Percentiles rank a stretch among this genome's conserved stretches.
phyloP scores from a whole-genome alignment of 805 yeast genomes.

The Dipodascus geniculatus region DNA sequence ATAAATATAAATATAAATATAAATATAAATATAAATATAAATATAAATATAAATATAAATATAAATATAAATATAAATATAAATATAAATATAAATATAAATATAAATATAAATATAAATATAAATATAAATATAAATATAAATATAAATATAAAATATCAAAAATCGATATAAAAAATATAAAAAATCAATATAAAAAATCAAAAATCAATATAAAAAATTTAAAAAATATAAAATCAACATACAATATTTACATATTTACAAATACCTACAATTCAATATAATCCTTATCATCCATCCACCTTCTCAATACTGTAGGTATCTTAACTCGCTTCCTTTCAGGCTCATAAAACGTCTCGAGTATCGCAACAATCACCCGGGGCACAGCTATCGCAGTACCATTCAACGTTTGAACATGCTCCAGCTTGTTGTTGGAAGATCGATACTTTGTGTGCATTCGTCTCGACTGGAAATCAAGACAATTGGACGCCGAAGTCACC shows the following conservation, averaged over 20 bases:
- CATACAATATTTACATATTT: not conserved
- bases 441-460: conserved; percentile 59
- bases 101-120: too few species aligned
- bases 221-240: not conserved
- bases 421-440: conserved; percentile 23
- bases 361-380: conserved; percentile 74
- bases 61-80: too few species aligned
- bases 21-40: too few species aligned
- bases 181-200: not conserved
- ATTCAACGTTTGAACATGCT: conserved; percentile 70
- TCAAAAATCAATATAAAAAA: not conserved
- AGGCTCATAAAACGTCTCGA: conserved; percentile 73
- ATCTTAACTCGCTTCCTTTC: conserved; percentile 39
- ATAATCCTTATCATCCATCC: conserved; percentile 52
- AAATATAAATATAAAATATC: too few species aligned
- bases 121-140: too few species aligned
- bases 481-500: conserved; percentile 79
- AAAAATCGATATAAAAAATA: too few species aligned
- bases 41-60: too few species aligned
- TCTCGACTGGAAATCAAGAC: conserved; percentile 83
- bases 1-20: too few species aligned
- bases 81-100: too few species aligned
- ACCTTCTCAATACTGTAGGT: conserved; percentile 58
- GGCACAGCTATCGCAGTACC: conserved; percentile 97
- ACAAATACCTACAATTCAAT: conserved; percentile 17